Evolutionary conservation across 306 rosid species (phyloP).

Genomic region (Vigna hirtella): DNA sequence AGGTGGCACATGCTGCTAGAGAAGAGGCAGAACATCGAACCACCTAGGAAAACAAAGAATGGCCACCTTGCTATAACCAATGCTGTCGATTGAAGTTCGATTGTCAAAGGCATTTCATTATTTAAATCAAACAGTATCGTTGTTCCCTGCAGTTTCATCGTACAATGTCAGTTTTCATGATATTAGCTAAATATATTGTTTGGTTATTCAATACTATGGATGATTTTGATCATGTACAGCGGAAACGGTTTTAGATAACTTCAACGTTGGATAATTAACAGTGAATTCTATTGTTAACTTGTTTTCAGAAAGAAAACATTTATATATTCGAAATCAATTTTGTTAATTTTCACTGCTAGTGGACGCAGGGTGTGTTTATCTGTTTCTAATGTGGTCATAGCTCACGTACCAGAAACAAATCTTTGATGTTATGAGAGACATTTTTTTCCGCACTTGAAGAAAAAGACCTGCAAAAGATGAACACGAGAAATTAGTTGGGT

Average conservation of each 20-base stretch:
- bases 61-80: slow-evolving; percentile 73
- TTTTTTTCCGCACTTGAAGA: slow-evolving; percentile 59
- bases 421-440: slow-evolving; percentile 63
- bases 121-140: slow-evolving; percentile 59
- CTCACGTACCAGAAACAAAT: slow-evolving; percentile 49
- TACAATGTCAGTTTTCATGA: slow-evolving; percentile 27
- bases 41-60: slow-evolving; percentile 83
- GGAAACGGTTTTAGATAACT: neutral
- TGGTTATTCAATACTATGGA: neutral
- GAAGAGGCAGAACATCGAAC: slow-evolving; percentile 92
- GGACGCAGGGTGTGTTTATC: neutral
- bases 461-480: slow-evolving; percentile 61
- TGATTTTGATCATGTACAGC: too few species aligned
- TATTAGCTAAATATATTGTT: neutral
- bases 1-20: slow-evolving; percentile 96
- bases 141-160: slow-evolving; percentile 61
- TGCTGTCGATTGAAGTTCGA: slow-evolving; percentile 40
- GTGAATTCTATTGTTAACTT: neutral
- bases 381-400: slow-evolving; percentile 2
- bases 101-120: slow-evolving; percentile 51
- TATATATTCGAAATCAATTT: too few species aligned
- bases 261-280: too few species aligned
- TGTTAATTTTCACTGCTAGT: too few species aligned
- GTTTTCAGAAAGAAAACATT: too few species aligned
- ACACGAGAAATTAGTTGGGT: slow-evolving; percentile 36